phyloP scores from a whole-genome alignment of 106 monocot species.

The Chionographis japonica region DNA sequence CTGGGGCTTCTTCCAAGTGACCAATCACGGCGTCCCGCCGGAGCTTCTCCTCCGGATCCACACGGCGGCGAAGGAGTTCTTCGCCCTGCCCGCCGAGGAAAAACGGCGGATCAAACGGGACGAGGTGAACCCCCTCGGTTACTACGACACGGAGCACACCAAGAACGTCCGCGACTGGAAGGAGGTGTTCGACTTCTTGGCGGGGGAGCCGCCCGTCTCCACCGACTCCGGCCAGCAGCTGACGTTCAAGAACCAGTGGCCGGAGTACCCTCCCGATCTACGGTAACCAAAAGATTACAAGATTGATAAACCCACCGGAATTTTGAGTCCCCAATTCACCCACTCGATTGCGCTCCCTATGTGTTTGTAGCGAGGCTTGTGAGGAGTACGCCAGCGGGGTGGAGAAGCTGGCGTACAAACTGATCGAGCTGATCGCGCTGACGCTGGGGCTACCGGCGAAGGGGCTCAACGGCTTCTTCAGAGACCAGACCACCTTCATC shows the following conservation, averaged over 20 bases:
- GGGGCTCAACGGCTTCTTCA: slow-evolving; percentile 16
- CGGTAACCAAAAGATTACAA: neutral
- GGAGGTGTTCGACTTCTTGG: slow-evolving; percentile 30
- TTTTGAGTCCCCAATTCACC: too few relatives aligned
- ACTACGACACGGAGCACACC: slow-evolving; percentile 33
- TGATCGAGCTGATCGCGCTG: slow-evolving; percentile 20
- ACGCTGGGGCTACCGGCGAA: slow-evolving; percentile 9
- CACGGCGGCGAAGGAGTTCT: slow-evolving; percentile 20
- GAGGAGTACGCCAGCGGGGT: slow-evolving; percentile 14
- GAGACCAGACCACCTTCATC: slow-evolving; percentile 1
- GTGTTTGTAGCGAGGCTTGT: neutral
- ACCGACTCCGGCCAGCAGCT: neutral
- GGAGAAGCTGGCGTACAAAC: slow-evolving; percentile 19
- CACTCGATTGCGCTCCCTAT: too few relatives aligned
- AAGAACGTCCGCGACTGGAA: slow-evolving; percentile 47
- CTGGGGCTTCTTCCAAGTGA: slow-evolving; percentile 41
- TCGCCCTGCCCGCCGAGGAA: slow-evolving; percentile 23
- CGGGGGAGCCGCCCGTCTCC: neutral
- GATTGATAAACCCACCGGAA: too few relatives aligned
- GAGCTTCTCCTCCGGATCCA: slow-evolving; percentile 1
- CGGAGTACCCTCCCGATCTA: slow-evolving; percentile 11
- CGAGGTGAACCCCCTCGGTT: slow-evolving; percentile 21
- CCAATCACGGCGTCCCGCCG: slow-evolving; percentile 32
- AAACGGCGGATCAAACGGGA: slow-evolving; percentile 22
- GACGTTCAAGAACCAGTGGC: slow-evolving; percentile 20